These are phyloP conservation scores for Panaeolus cyanescens DNA, from an alignment of 768 basidiomycete genomes.

Conservation along the genomic window DNA sequence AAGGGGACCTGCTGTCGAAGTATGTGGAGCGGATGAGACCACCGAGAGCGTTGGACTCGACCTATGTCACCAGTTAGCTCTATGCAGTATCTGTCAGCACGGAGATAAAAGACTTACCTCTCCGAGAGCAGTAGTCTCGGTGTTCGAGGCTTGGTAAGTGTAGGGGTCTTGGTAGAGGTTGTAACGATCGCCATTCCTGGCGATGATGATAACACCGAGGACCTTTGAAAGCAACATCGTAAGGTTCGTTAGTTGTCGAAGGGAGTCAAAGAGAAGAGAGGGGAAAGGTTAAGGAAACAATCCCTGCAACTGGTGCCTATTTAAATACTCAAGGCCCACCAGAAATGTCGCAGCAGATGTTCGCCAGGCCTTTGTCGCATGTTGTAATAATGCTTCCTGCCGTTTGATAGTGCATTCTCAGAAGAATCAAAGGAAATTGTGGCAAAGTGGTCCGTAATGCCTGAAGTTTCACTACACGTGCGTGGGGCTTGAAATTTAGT, in stretches of 20 bases:
- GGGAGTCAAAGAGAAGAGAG: constrained; percentile 12
- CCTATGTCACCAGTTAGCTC: constrained; percentile 34
- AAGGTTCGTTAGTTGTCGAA: constrained; percentile 3
- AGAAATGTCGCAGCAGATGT: neutral
- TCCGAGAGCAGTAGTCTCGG: constrained; percentile 76
- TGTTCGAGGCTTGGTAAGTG: constrained; percentile 61
- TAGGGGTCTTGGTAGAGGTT: constrained; percentile 72
- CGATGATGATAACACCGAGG: constrained; percentile 76
- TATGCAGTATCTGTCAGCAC: constrained; percentile 9
- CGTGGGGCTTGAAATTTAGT: neutral
- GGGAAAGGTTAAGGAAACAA: constrained; percentile 15
- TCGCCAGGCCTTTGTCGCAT: constrained; percentile 15
- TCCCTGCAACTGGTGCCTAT: constrained; percentile 20
- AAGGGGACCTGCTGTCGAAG: constrained; percentile 64
- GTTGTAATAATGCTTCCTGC: constrained; percentile 4
- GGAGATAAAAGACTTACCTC: constrained; percentile 45
- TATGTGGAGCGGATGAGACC: constrained; percentile 63
- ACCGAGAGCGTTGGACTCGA: constrained; percentile 70
- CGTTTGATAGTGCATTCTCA: neutral
- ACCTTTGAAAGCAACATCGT: constrained; percentile 57
- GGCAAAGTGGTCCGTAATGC: constrained; percentile 1
- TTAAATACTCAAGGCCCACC: constrained; percentile 11
- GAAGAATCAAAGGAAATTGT: constrained; percentile 1
- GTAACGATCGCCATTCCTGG: constrained; percentile 76
- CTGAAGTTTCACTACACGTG: neutral